Evolutionary conservation across 108 stramenopile species (phyloP).

Genomic region (Cylindrotheca fusiformis): DNA sequence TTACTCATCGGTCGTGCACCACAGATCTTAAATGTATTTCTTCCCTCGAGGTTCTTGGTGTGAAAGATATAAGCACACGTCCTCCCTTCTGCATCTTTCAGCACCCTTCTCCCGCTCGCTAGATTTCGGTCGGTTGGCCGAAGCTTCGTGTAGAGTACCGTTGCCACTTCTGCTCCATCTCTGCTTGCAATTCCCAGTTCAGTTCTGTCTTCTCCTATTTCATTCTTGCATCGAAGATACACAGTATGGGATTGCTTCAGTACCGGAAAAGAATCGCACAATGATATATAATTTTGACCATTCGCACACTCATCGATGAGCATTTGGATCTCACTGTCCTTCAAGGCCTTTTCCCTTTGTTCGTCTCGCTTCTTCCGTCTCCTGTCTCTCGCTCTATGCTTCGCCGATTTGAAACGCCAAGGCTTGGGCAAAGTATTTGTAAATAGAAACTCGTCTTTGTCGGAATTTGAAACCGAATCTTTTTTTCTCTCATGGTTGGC

Average conservation of each 20-base stretch:
- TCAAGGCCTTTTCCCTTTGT: neutral
- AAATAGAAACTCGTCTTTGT: too few species aligned
- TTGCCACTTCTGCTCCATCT: neutral
- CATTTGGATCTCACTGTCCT: too few species aligned
- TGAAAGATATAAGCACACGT: neutral
- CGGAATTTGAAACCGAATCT: too few species aligned
- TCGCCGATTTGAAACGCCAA: neutral
- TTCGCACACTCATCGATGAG: neutral
- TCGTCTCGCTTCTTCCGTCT: neutral
- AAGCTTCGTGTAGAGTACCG: neutral
- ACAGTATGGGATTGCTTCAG: neutral
- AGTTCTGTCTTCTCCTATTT: neutral
- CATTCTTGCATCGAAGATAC: neutral
- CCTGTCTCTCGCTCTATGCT: neutral
- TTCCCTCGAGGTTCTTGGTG: neutral
- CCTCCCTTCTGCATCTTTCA: neutral
- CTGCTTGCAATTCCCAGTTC: neutral
- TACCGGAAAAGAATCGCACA: neutral
- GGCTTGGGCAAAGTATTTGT: neutral
- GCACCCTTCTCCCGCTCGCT: neutral
- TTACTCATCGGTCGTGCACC: neutral
- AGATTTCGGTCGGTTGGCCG: neutral
- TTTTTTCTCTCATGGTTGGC: too few species aligned
- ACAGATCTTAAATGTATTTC: conserved; percentile 9
- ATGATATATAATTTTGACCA: neutral